A percentile compares a stretch with the other conserved stretches of the same genome.
phyloP scores from a whole-genome alignment of 345 rosid species.

The Aurinia saxatilis region DNA sequence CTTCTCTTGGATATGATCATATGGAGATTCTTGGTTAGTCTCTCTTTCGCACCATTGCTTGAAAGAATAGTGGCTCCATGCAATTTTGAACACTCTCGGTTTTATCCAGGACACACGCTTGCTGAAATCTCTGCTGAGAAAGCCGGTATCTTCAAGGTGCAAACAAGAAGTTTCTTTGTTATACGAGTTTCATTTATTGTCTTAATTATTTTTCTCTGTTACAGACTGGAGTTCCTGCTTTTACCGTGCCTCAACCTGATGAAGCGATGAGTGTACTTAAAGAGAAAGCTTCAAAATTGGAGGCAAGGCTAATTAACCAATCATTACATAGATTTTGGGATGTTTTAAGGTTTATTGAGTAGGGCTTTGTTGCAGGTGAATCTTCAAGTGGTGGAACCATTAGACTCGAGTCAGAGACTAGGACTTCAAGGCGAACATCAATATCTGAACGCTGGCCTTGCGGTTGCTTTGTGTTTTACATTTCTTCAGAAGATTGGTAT shows the following conservation, averaged over 20 bases:
- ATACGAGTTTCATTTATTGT: not conserved
- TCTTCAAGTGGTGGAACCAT: conserved; percentile 58
- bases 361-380: conserved; percentile 45
- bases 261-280: conserved; percentile 88
- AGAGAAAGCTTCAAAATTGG: conserved; percentile 54
- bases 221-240: conserved; percentile 77
- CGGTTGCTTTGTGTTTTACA: conserved; percentile 53
- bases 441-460: conserved; percentile 86
- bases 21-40: conserved; percentile 99
- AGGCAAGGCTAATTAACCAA: conserved; percentile 37
- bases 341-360: not conserved
- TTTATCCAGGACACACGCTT: conserved; percentile 62
- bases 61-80: not conserved
- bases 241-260: conserved; percentile 80
- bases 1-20: conserved; percentile 97
- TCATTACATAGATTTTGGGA: not conserved
- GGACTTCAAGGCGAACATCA: conserved; percentile 93
- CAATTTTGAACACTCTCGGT: not conserved
- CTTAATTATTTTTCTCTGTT: not conserved
- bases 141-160: conserved; percentile 94
- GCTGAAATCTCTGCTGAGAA: conserved; percentile 92
- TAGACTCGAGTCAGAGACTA: conserved; percentile 58
- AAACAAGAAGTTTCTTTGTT: not conserved
- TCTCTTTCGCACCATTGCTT: not conserved
- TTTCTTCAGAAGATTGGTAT: conserved; percentile 80